These are phyloP conservation scores for Phylloporus gajari DNA, from an alignment of 1,284 basidiomycete genomes.

Conservation along the genomic window DNA sequence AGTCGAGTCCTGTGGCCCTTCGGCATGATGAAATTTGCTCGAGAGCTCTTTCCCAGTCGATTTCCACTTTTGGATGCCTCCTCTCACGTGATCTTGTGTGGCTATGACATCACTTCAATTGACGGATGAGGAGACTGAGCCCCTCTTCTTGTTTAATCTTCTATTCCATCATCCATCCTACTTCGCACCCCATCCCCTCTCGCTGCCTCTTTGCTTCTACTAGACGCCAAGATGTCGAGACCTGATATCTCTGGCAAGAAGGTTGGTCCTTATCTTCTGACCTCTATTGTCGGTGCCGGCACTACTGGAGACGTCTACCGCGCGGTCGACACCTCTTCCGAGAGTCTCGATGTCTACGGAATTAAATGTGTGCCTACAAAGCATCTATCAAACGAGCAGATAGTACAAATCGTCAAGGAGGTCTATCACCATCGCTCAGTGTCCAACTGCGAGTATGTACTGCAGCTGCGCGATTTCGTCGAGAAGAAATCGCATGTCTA, in stretches of 20 bases:
- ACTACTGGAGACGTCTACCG: slow-evolving; percentile 9
- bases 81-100: no score
- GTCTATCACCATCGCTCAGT: slow-evolving; percentile 64
- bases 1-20: no score
- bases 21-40: no score
- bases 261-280: slow-evolving; percentile 16
- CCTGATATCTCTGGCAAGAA: background rate
- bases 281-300: slow-evolving; percentile 9
- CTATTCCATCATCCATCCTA: no score
- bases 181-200: no score
- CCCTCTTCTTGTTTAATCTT: no score
- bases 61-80: no score
- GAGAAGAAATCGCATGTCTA: slow-evolving; percentile 63
- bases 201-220: no score
- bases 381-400: slow-evolving; percentile 58
- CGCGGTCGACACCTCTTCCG: slow-evolving; percentile 7
- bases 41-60: no score
- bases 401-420: slow-evolving; percentile 64
- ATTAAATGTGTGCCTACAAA: slow-evolving; percentile 74
- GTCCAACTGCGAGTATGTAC: slow-evolving; percentile 59
- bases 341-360: slow-evolving; percentile 49
- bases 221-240: background rate
- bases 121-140: no score
- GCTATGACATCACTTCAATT: no score
- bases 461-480: slow-evolving; percentile 63